Percentiles rank a stretch among this genome's conserved stretches.
phyloP scores from a whole-genome alignment of 2,329 filamentous ascomycete species.

The Pestalotiopsis sp. region DNA sequence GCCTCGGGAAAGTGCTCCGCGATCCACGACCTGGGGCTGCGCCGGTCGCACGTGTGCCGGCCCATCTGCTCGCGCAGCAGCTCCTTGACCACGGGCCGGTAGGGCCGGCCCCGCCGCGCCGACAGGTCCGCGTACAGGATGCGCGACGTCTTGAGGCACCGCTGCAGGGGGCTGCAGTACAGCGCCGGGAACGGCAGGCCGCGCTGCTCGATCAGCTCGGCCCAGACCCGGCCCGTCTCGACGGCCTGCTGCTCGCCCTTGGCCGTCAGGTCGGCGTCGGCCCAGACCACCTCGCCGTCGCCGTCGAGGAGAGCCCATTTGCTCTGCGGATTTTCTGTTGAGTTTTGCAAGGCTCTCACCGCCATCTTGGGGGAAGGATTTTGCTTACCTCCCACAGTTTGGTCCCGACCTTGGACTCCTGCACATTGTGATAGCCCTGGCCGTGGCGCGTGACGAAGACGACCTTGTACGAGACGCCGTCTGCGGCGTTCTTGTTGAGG shows the following conservation, averaged over 20 bases:
- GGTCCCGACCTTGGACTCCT: conserved; percentile 12
- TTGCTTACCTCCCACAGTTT: conserved; percentile 11
- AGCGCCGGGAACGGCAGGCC: conserved; percentile 46
- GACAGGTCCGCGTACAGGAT: conserved; percentile 40
- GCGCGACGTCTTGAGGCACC: conserved; percentile 47
- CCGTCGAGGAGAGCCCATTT: conserved; percentile 15
- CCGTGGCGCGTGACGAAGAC: conserved; percentile 14
- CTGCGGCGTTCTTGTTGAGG: conserved; percentile 8
- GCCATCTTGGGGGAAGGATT: not conserved
- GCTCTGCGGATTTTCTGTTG: not conserved
- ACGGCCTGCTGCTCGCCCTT: conserved; percentile 43
- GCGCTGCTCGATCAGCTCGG: conserved; percentile 35
- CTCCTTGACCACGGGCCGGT: conserved; percentile 46
- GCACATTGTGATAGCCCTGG: conserved; percentile 12
- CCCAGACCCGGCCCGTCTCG: conserved; percentile 43
- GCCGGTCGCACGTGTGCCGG: conserved; percentile 51
- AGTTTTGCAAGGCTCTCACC: not conserved
- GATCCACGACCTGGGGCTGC: conserved; percentile 40
- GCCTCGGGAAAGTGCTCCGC: conserved; percentile 39
- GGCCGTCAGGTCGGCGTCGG: conserved; percentile 36
- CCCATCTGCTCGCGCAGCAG: conserved; percentile 48
- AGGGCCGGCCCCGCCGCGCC: conserved; percentile 32
- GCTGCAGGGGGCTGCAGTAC: conserved; percentile 46
- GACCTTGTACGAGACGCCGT: conserved; percentile 14
- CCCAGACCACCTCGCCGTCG: conserved; percentile 11